A percentile compares a stretch with the other conserved stretches of the same genome.
These are phyloP conservation scores for Straminergon stramineum DNA, from an alignment of 225 moss, liverwort and hornwort genomes.

Conservation along the genomic window DNA sequence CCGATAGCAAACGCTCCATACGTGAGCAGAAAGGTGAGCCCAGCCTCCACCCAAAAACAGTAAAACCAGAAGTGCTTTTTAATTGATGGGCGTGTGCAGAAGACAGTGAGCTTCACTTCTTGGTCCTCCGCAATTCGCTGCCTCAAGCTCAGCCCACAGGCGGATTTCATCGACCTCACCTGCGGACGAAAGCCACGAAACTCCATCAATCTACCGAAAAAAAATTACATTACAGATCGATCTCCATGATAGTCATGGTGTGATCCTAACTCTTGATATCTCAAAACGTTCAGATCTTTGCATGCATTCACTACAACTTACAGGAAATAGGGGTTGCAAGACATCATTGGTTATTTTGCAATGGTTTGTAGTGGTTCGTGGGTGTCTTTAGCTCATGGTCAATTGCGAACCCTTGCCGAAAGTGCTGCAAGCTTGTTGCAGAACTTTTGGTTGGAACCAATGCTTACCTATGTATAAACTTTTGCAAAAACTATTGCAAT, in stretches of 20 bases:
- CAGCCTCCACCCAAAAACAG: constrained; percentile 42
- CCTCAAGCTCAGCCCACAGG: constrained; percentile 42
- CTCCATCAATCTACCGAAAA: neutral
- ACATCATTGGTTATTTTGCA: neutral
- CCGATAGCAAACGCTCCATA: constrained; percentile 34
- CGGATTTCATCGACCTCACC: constrained; percentile 22
- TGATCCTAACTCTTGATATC: neutral
- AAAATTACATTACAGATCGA: neutral
- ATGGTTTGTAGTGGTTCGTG: neutral
- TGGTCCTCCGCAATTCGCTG: constrained; percentile 43
- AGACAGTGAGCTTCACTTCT: constrained; percentile 46
- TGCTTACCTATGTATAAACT: neutral
- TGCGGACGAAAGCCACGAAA: neutral
- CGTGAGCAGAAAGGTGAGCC: constrained; percentile 42
- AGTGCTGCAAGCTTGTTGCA: neutral
- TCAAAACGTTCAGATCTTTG: neutral
- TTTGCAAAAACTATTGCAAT: too few relatives aligned
- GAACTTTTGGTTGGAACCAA: too few relatives aligned
- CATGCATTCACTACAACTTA: neutral
- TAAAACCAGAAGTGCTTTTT: constrained; percentile 21
- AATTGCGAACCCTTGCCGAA: neutral
- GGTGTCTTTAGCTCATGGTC: neutral
- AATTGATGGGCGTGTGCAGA: constrained; percentile 38
- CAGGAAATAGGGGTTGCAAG: neutral
- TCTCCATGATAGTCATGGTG: neutral